Conservation (phyloP, 2,329 filamentous ascomycete species). For the Trichoderma sp. region DNA sequence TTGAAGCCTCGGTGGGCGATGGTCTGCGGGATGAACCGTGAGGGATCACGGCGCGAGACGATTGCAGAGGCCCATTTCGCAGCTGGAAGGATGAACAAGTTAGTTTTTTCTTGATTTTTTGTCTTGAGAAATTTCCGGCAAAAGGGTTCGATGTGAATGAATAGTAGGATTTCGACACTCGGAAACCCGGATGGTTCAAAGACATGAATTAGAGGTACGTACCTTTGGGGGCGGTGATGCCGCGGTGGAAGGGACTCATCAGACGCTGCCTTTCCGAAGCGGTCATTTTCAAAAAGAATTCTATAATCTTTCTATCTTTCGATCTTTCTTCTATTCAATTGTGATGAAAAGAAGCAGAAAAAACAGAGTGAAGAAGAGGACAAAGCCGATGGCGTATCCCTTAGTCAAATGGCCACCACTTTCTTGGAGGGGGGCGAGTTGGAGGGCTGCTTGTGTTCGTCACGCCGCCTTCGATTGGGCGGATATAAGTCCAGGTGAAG, state of each 20-base stretch:
- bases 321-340: not conserved
- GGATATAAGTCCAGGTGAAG: slow-evolving; percentile 5
- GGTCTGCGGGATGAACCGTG: slow-evolving; percentile 56
- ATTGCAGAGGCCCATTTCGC: slow-evolving; percentile 37
- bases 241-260: not conserved
- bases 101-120: not conserved
- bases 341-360: not conserved
- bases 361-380: not conserved
- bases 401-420: not conserved
- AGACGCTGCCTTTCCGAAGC: not conserved
- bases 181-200: not conserved
- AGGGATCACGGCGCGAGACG: slow-evolving; percentile 27
- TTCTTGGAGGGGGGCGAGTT: not conserved
- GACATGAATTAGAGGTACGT: not conserved
- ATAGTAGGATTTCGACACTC: not conserved
- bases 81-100: slow-evolving; percentile 2
- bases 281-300: not conserved
- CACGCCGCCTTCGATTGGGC: not conserved
- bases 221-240: slow-evolving; percentile 11
- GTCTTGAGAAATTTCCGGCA: not conserved
- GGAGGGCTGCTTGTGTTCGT: not conserved
- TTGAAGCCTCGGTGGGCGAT: slow-evolving; percentile 81
- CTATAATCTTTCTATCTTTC: not conserved
- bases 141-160: not conserved
- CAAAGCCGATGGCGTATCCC: not conserved